Conservation (phyloP, 441 rosid genomes). For the Manihot esculenta region DNA sequence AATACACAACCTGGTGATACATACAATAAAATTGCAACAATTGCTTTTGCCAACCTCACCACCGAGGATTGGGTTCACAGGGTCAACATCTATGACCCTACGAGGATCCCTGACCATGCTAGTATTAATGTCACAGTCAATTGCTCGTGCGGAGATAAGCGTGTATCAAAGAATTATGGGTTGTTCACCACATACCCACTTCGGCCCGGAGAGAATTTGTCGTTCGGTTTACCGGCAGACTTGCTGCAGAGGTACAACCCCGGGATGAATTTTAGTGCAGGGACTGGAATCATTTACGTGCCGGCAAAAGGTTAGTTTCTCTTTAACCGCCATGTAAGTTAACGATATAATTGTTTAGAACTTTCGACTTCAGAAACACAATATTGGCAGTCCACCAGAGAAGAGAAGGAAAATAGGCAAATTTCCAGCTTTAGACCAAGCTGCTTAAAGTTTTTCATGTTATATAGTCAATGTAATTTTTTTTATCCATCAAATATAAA, state of each 20-base stretch:
- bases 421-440: too few relatives aligned
- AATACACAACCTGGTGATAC: conserved; percentile 27
- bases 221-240: conserved; percentile 26
- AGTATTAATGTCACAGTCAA: conserved; percentile 52
- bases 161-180: conserved; percentile 45
- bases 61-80: conserved; percentile 32
- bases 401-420: too few relatives aligned
- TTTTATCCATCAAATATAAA: too few relatives aligned
- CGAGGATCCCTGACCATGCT: conserved; percentile 32
- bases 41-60: conserved; percentile 43
- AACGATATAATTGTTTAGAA: too few relatives aligned
- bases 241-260: conserved; percentile 42
- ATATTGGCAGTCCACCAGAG: too few relatives aligned
- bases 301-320: conserved; percentile 45
- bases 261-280: conserved; percentile 37
- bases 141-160: conserved; percentile 53
- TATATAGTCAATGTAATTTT: too few relatives aligned
- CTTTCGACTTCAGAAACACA: too few relatives aligned
- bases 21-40: conserved; percentile 32
- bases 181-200: conserved; percentile 55
- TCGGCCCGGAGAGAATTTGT: conserved; percentile 35
- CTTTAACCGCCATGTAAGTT: neutral
- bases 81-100: conserved; percentile 27
- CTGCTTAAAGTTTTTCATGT: too few relatives aligned
- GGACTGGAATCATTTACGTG: conserved; percentile 45